These are phyloP conservation scores for Colletotrichum sp. DNA, from an alignment of 2,329 filamentous ascomycete species.

Conservation along the genomic window DNA sequence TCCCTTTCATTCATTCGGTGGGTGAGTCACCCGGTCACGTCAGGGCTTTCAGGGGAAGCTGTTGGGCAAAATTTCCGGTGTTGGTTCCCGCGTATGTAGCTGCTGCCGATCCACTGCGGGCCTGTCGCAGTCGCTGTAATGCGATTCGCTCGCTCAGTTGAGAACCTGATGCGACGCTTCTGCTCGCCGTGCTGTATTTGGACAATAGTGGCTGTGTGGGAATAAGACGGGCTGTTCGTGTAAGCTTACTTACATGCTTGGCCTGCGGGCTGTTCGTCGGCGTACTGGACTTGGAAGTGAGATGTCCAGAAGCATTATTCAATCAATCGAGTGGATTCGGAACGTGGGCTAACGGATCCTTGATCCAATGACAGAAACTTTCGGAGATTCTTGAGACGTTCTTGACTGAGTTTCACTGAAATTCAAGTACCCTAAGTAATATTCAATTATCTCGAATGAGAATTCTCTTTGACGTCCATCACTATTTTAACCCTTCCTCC, in stretches of 20 bases:
- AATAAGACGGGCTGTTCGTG: background rate
- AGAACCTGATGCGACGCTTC: background rate
- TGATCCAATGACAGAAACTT: background rate
- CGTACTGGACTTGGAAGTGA: background rate
- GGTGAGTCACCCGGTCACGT: slow-evolving; percentile 12
- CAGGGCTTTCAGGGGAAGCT: background rate
- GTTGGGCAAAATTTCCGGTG: background rate
- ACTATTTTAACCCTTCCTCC: background rate
- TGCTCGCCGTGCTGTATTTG: background rate
- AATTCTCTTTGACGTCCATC: too few species aligned
- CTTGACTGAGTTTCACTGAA: background rate
- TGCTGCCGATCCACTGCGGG: background rate
- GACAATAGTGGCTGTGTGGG: background rate
- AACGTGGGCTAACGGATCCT: background rate
- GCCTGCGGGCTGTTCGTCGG: background rate
- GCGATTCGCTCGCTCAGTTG: background rate
- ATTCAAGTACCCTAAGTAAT: background rate
- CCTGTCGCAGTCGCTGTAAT: background rate
- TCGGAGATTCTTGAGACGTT: background rate
- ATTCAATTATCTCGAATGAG: background rate
- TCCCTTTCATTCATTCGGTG: background rate
- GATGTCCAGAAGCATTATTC: background rate
- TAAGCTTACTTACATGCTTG: background rate
- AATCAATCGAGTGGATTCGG: rapidly evolving
- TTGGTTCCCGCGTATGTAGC: background rate